These are phyloP conservation scores for Protomyces inundatus DNA, from an alignment of 1,139 yeast genomes.

Conservation along the genomic window DNA sequence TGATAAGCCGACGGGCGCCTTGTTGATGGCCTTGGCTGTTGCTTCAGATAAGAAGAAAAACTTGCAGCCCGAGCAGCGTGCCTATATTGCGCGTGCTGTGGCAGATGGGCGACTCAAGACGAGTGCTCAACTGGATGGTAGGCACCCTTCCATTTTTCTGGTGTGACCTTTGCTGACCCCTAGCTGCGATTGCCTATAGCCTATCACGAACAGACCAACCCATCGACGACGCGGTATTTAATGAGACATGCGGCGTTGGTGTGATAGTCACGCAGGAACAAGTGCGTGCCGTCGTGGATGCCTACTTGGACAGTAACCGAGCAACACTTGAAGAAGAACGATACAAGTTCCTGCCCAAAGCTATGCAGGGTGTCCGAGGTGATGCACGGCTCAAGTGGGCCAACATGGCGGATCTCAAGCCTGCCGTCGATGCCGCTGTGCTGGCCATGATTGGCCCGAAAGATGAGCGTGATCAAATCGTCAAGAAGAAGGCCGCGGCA, in stretches of 20 bases:
- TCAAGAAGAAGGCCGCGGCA: constrained; percentile 62
- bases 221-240: constrained; percentile 44
- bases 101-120: constrained; percentile 1
- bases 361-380: constrained; percentile 70
- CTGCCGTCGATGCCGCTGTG: constrained; percentile 71
- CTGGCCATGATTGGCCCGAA: constrained; percentile 78
- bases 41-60: constrained; percentile 65
- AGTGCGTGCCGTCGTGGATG: constrained; percentile 53
- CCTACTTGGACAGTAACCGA: constrained; percentile 56
- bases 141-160: background rate
- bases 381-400: constrained; percentile 86
- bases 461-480: constrained; percentile 84
- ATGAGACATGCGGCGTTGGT: constrained; percentile 55
- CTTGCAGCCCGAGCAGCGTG: constrained; percentile 72
- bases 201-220: background rate
- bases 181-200: constrained; percentile 3
- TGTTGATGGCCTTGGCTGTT: constrained; percentile 73
- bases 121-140: constrained; percentile 13
- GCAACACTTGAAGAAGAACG: constrained; percentile 62
- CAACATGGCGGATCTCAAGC: constrained; percentile 76
- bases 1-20: constrained; percentile 52
- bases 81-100: constrained; percentile 39
- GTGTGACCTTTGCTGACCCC: background rate
- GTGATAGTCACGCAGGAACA: constrained; percentile 61
- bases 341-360: constrained; percentile 67